These are phyloP conservation scores for Artemisia annua DNA, from an alignment of 129 eudicot species.

Conservation along the genomic window DNA sequence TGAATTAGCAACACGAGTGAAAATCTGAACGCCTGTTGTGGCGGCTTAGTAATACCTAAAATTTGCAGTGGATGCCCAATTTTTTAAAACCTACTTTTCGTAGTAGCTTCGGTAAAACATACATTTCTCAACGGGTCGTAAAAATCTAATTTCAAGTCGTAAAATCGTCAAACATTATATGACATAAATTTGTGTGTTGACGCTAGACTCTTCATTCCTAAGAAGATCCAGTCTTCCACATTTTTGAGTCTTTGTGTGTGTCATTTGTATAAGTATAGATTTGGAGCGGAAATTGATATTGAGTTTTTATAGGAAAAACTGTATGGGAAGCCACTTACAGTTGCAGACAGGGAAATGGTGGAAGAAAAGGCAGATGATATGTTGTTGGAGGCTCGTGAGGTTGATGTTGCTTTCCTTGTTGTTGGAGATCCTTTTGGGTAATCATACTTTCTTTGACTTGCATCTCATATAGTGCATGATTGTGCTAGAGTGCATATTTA, in stretches of 20 bases:
- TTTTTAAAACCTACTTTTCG: no score
- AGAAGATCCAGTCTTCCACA: neutral
- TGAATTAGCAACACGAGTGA: no score
- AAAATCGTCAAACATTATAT: no score
- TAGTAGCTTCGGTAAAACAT: no score
- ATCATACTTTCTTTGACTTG: neutral
- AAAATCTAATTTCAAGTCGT: no score
- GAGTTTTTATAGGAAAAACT: conserved; percentile 54
- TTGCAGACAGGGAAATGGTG: conserved; percentile 88
- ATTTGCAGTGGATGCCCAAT: no score
- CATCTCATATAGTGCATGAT: neutral
- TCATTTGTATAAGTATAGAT: neutral
- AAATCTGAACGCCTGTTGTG: no score
- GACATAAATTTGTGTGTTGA: no score
- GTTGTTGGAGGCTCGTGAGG: conserved; percentile 61
- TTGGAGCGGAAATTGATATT: neutral
- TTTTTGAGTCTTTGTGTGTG: neutral
- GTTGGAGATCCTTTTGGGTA: conserved; percentile 99
- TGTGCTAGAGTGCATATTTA: no score
- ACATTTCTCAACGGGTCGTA: no score
- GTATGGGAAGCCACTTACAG: conserved; percentile 65
- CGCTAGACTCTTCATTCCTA: neutral
- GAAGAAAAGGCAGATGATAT: conserved; percentile 80
- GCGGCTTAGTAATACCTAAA: no score
- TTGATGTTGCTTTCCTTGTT: conserved; percentile 86